Percentiles rank a stretch among this genome's conserved stretches.
These are phyloP conservation scores for Actinomucor elegans DNA, from an alignment of 371 early-diverging fungal genomes.

Conservation along the genomic window DNA sequence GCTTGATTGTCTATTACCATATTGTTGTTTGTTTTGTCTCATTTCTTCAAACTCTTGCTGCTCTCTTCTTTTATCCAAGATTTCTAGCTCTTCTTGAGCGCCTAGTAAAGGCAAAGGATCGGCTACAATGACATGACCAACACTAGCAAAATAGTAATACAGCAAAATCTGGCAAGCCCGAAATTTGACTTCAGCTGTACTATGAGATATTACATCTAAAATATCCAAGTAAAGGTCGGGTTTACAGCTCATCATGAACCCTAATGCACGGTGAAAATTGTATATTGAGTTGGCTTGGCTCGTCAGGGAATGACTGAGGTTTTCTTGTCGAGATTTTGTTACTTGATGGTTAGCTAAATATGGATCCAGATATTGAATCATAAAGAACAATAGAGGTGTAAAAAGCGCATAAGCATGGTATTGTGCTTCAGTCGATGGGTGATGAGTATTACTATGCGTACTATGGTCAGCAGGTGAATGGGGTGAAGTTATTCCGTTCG, in stretches of 20 bases:
- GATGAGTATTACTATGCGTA: constrained; percentile 16
- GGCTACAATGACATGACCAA: constrained; percentile 54
- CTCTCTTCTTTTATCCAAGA: constrained; percentile 23
- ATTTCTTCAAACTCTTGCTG: constrained; percentile 39
- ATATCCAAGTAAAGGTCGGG: constrained; percentile 56
- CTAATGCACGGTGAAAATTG: constrained; percentile 53
- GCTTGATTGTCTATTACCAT: background rate
- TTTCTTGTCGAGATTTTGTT: constrained; percentile 14
- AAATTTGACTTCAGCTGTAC: constrained; percentile 37
- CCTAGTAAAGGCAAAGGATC: constrained; percentile 44
- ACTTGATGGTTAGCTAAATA: constrained; percentile 30
- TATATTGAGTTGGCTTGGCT: constrained; percentile 34
- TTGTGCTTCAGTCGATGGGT: constrained; percentile 3
- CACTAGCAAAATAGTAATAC: constrained; percentile 41
- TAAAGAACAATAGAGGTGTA: constrained; percentile 42
- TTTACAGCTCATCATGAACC: constrained; percentile 50
- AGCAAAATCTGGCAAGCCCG: constrained; percentile 46
- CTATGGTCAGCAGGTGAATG: constrained; percentile 12
- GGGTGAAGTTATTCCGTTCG: constrained; percentile 1
- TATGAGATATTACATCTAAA: constrained; percentile 50
- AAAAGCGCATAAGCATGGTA: constrained; percentile 36
- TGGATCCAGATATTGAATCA: constrained; percentile 49
- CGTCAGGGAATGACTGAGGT: constrained; percentile 19
- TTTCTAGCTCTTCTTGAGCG: constrained; percentile 25
- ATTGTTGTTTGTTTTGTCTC: constrained; percentile 2